Base-by-base conservation (phyloP, 306 rosid species). In the Nissolia schottii region DNA sequence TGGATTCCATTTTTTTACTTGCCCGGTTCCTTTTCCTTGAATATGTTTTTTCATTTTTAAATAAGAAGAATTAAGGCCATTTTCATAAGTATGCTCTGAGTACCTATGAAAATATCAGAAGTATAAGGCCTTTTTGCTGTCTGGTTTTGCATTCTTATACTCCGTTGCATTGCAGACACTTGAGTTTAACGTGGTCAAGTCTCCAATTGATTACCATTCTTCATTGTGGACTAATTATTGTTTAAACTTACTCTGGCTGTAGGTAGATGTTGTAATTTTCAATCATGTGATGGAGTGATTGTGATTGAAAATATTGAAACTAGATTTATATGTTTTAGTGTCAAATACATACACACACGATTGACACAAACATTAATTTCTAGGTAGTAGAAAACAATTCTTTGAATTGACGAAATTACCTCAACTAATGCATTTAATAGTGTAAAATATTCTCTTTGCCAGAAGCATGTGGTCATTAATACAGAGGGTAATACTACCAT, bases 21-120 rank as follows among this genome's bases (percentile, higher is more conserved):
- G 6, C 27, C n/a, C 16, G 58, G 58, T 25, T 60, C n/a, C 14
- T 45, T 70, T 34, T 41, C 38, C 32, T 43, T 45, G 23, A 29
- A 31, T 61, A n/a, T 60, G 37, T 16, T 11, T 66, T 81, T 64
- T 56, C 77, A 62, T 77, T 57, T 70, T 23, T 0, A 67, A 22
- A 58, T 40, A 15, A 25, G 3, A 37, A 23, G 23, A 29, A 32
- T 41, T 62, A 23, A 48, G 6, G n/a, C n/a, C n/a, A n/a, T n/a
- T n/a, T 50, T 48, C 63, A 35, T 43, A n/a, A 1, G 60, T 41
- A 64, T 71, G 24, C 24, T 67, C 27, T 20, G 28, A 75, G 35
- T 43, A 37, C 25, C 77, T 23, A 79, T 6, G 8, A 29, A 63
- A 45, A 25, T 35, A 18, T 50, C 59, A 65, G 9, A 55, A 29